These are phyloP conservation scores for Penicillium sclerotiorum DNA, from an alignment of 2,329 filamentous ascomycete species.

Conservation along the genomic window DNA sequence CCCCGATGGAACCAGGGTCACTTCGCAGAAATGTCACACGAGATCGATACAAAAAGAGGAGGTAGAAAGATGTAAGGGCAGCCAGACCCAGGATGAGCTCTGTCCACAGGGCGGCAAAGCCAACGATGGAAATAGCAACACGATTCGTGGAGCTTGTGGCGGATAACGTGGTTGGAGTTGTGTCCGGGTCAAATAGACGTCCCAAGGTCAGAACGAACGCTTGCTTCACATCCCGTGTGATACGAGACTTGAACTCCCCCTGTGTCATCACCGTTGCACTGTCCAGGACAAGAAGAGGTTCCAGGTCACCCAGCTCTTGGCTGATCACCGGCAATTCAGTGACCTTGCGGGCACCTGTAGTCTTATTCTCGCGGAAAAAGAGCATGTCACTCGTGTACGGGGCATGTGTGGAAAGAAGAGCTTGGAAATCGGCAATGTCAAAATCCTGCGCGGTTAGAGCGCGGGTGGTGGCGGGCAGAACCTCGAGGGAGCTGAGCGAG, in stretches of 20 bases:
- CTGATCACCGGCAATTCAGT: conserved; percentile 37
- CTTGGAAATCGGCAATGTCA: conserved; percentile 36
- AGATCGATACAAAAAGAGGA: conserved; percentile 32
- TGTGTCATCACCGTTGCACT: conserved; percentile 32
- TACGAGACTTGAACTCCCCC: conserved; percentile 30
- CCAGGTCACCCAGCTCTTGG: conserved; percentile 33
- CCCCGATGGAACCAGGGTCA: conserved; percentile 37
- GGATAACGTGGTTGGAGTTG: conserved; percentile 19
- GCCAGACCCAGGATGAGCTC: conserved; percentile 33
- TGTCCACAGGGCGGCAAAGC: conserved; percentile 31
- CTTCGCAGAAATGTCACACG: conserved; percentile 35
- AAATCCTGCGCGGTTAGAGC: conserved; percentile 25
- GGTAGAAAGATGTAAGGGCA: conserved; percentile 24
- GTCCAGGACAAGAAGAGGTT: conserved; percentile 33
- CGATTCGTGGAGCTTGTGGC: conserved; percentile 27
- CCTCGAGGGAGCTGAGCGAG: conserved; percentile 30
- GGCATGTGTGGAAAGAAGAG: conserved; percentile 32
- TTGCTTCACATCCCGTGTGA: conserved; percentile 31
- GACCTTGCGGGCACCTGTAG: conserved; percentile 28
- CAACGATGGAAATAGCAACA: conserved; percentile 34
- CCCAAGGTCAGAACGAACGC: conserved; percentile 35
- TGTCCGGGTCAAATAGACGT: conserved; percentile 35
- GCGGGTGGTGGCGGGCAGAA: conserved; percentile 23
- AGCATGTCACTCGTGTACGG: conserved; percentile 39
- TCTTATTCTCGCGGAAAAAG: conserved; percentile 33